phyloP scores from a whole-genome alignment of 1,284 basidiomycete species.

The Naganishia albida region DNA sequence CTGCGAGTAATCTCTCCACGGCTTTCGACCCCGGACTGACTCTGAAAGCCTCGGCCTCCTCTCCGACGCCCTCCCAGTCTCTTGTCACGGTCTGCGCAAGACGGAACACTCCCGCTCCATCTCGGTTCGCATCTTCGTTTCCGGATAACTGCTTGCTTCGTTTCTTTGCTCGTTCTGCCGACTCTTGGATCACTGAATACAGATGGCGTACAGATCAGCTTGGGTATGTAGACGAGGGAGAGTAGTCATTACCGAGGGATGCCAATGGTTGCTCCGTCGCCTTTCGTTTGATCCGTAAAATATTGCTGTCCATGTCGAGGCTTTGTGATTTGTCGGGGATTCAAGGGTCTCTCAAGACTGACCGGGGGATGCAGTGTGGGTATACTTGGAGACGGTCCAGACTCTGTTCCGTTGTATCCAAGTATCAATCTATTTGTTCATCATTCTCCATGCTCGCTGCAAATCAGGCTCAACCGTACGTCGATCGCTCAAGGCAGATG shows the following conservation, averaged over 20 bases:
- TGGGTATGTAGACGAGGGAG: not conserved
- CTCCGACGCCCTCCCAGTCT: conserved; percentile 50
- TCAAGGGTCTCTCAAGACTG: no score
- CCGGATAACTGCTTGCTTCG: conserved; percentile 30
- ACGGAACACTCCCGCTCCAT: conserved; percentile 48
- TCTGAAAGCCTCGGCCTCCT: conserved; percentile 48
- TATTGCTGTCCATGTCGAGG: conserved; percentile 37
- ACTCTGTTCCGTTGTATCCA: no score
- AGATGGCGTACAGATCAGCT: not conserved
- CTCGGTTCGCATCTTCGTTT: conserved; percentile 39
- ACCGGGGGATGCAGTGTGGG: no score
- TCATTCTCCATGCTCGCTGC: no score
- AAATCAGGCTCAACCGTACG: no score
- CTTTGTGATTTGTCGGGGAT: no score
- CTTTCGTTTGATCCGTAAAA: conserved; percentile 55
- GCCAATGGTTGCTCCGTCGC: conserved; percentile 52
- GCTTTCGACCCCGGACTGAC: conserved; percentile 34
- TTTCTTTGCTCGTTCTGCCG: conserved; percentile 35
- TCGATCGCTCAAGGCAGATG: no score
- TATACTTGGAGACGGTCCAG: no score
- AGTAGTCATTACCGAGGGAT: conserved; percentile 45
- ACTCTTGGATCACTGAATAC: conserved; percentile 47
- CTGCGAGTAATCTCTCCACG: not conserved
- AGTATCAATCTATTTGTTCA: no score
- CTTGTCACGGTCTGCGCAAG: conserved; percentile 54